phyloP scores from a whole-genome alignment of 2,329 filamentous ascomycete species.

The Chrysosporium keratinophilum region DNA sequence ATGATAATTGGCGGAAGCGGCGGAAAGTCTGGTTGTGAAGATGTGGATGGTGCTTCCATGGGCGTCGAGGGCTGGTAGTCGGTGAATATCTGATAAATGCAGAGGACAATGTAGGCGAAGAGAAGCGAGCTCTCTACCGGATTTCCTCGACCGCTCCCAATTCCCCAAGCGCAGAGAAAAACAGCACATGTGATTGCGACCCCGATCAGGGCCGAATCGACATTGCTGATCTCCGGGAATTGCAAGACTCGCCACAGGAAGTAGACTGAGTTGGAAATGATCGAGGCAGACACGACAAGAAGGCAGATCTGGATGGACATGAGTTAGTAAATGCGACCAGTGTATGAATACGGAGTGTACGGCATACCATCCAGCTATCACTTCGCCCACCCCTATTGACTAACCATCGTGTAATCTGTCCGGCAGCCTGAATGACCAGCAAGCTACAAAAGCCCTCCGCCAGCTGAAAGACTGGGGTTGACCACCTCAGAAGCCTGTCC shows the following conservation, averaged over 20 bases:
- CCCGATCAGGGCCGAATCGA: constrained; percentile 86
- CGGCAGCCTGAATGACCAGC: constrained; percentile 86
- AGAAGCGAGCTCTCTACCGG: constrained; percentile 89
- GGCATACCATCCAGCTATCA: constrained; percentile 87
- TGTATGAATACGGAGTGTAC: neutral
- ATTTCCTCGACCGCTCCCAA: constrained; percentile 85
- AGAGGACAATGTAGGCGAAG: constrained; percentile 96
- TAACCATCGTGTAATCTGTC: constrained; percentile 88
- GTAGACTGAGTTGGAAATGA: constrained; percentile 88
- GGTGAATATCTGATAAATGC: constrained; percentile 98
- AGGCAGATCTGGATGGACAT: constrained; percentile 60
- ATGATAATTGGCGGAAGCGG: constrained; percentile 96
- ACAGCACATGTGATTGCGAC: constrained; percentile 85
- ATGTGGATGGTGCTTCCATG: constrained; percentile 44
- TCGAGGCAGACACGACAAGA: constrained; percentile 74
- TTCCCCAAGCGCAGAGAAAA: constrained; percentile 87
- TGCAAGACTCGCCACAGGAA: constrained; percentile 92
- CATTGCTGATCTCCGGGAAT: constrained; percentile 85
- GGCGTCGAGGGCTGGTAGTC: constrained; percentile 78
- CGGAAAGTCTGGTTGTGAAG: constrained; percentile 66
- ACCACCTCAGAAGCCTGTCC: constrained; percentile 82
- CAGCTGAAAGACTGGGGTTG: constrained; percentile 87
- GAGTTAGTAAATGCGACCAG: constrained; percentile 6
- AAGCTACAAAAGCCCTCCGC: constrained; percentile 94
- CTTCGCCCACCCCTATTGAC: constrained; percentile 80